These are phyloP conservation scores for Diatrype stigma DNA, from an alignment of 2,329 filamentous ascomycete genomes.

Conservation along the genomic window DNA sequence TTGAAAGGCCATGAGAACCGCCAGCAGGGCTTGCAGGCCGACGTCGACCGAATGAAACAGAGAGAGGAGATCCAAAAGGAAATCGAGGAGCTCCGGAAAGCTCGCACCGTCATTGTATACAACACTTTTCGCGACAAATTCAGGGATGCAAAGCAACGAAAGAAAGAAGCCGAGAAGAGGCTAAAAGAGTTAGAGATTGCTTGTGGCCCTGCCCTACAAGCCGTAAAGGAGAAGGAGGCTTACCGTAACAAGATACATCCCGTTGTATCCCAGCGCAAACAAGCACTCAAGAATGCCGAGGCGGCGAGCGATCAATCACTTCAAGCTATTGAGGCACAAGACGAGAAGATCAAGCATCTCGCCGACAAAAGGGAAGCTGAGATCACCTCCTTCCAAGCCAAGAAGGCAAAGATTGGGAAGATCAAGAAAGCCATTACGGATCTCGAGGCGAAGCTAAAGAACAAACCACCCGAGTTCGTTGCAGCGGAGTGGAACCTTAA, in stretches of 20 bases:
- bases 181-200: constrained; percentile 55
- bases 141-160: constrained; percentile 49
- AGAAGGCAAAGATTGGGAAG: constrained; percentile 34
- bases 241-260: constrained; percentile 59
- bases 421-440: constrained; percentile 55
- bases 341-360: constrained; percentile 41
- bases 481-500: constrained; percentile 65
- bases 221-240: constrained; percentile 63
- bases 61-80: constrained; percentile 63
- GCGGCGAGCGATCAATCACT: constrained; percentile 41
- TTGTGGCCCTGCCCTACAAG: constrained; percentile 62
- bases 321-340: constrained; percentile 27
- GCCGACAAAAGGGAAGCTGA: constrained; percentile 47
- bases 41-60: constrained; percentile 79
- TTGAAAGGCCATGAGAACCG: constrained; percentile 66
- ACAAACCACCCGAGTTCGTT: constrained; percentile 65
- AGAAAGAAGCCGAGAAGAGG: constrained; percentile 51
- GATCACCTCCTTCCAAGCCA: constrained; percentile 42
- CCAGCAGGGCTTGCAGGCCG: constrained; percentile 70
- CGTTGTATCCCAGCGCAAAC: constrained; percentile 52
- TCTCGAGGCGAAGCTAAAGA: constrained; percentile 60
- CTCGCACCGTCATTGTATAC: constrained; percentile 64
- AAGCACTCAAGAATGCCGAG: constrained; percentile 51
- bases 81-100: constrained; percentile 60
- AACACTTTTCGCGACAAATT: constrained; percentile 46